Evolutionary conservation across 2,329 filamentous ascomycete genomes (phyloP).

Genomic region (Paracoccidioides lutzii): DNA sequence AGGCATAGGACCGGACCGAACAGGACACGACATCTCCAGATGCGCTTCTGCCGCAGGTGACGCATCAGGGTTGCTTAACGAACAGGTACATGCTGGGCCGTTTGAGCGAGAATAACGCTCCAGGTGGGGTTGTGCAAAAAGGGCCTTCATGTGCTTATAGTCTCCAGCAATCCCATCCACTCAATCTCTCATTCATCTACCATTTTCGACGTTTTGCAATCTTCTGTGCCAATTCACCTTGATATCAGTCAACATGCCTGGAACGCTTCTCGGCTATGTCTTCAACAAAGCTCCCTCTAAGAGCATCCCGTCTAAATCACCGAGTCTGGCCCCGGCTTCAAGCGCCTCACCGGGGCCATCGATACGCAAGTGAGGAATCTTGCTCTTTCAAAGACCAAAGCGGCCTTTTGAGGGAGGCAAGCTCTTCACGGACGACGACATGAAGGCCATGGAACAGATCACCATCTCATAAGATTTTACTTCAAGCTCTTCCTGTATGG

Average conservation of each 20-base stretch:
- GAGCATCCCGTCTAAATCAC: neutral
- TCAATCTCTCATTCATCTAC: neutral
- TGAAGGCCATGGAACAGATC: slow-evolving; percentile 3
- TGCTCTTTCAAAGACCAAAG: slow-evolving; percentile 3
- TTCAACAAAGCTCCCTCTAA: slow-evolving; percentile 1
- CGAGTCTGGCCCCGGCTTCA: slow-evolving; percentile 2
- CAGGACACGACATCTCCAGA: neutral
- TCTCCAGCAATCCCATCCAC: neutral
- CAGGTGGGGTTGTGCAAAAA: neutral
- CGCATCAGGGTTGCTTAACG: neutral
- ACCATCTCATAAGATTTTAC: slow-evolving; percentile 1
- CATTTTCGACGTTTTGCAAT: neutral
- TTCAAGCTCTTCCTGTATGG: neutral
- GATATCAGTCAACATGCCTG: slow-evolving; percentile 1
- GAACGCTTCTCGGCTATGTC: neutral
- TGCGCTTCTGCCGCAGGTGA: neutral
- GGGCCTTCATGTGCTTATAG: neutral
- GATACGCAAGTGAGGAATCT: slow-evolving; percentile 1
- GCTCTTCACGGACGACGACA: neutral
- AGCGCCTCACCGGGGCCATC: slow-evolving; percentile 1
- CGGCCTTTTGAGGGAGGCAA: slow-evolving; percentile 1
- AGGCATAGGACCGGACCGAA: no score
- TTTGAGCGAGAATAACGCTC: neutral
- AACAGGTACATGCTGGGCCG: neutral
- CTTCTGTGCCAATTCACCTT: slow-evolving; percentile 1